Base-by-base conservation (phyloP, 306 rosid species). In the Dalbergia oliveri region DNA sequence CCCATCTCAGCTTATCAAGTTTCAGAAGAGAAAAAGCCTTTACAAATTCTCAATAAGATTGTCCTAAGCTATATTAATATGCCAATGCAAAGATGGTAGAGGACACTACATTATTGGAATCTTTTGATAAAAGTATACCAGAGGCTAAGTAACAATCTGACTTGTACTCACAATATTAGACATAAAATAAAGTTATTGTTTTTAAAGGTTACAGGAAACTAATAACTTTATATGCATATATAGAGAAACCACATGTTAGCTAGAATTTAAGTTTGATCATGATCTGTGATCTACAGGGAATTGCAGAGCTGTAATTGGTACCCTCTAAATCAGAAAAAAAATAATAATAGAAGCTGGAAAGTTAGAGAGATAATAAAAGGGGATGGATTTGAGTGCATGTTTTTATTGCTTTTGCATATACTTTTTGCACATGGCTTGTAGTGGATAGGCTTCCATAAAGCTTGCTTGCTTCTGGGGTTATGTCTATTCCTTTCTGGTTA, bases 381-480 rank as follows among this genome's bases (percentile, higher is more conserved):
- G 80, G 71, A 69, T 76, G 73, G 82, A 60, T 47, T 81, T 76
- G 73, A 80, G 82, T 83, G 88, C 84, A 75, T 72, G 82, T 79
- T 83, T 88, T 84, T 69, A 71, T 76, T 86, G 79, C 86, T 89
- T 90, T 86, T 85, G 80, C 59, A 47, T 63, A 19, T 61, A 66
- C 64, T 90, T 92, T 90, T 77, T 58, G 97, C 98, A 92, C 97
- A 89, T 94, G 98, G 89, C 79, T 87, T 72, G 84, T 61, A 73
- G 84, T 5, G 64, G 91, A 87, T 87, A 88, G 84, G 88, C 86
- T 79, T 86, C 81, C 49, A 74, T 66, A 90, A 88, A 86, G 90
- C 69, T 91, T 92, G 87, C 98, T 94, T 92, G 92, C 60, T 82
- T 19, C 71, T 84, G 58, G 86, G 91, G 90, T 75, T 86, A 86